Evolutionary conservation across 345 rosid species (phyloP), one percentile per base, ranked within the genome.

Genomic region (Erysimum cheiranthoides): DNA sequence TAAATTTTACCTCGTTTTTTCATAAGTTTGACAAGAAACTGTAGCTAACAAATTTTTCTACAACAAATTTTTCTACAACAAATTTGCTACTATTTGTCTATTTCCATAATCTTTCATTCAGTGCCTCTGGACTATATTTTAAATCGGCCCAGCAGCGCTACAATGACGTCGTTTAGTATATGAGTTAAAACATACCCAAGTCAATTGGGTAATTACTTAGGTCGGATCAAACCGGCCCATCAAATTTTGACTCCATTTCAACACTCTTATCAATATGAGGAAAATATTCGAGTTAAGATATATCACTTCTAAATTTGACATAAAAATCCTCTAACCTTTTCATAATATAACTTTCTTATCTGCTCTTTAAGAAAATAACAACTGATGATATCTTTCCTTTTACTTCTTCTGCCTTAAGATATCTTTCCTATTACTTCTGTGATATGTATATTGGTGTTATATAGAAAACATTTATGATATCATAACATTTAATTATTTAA

Each of bases 401-500:
- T 47, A 47, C 52, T 7, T 47, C 11, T 47, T 28, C 43, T 63
- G 43, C 18, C 11, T 6, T 8, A 8, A 54, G 17, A 57, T 43
- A n/a, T 28, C 8, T 62, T 62, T 28, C 52, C 51, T 42, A 40
- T 42, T 14, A 42, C 7, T 61, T 40, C 4, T 25, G 21, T 59
- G 47, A 21, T 28, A 8, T 25, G 10, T 25, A 25, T 61, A 62
- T 27, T 42, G 32, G 8, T 62, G 25, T 62, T 43, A 45, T 21
- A 61, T 45, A n/a, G 68, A 43, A 40, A 27, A 62, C 67, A n/a
- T 43, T 28, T 63, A 14, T 13, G 17, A 28, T 62, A 62, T 42
- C 68, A 8, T 14, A 27, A 27, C 16, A 62, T 62, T 28, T 42
- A 13, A 13, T 4, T 54, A 12, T 30, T 54, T 30, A 43, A 2